Percentiles rank a stretch among this genome's conserved stretches.
Conservation (phyloP, 2,329 filamentous ascomycete genomes). For the Eutypa lata region DNA sequence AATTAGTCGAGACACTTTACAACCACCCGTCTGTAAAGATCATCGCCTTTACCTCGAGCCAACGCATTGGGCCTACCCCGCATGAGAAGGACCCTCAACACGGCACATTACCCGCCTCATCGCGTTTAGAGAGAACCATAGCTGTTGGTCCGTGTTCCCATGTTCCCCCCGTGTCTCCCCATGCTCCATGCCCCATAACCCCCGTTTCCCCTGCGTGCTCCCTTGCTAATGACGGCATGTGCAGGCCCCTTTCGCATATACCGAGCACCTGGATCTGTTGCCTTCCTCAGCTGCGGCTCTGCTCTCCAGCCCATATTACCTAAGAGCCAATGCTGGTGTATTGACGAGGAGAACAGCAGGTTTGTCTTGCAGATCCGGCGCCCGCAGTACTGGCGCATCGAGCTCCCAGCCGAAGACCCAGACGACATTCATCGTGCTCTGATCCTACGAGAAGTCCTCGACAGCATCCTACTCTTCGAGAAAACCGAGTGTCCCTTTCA, state of each 20-base stretch:
- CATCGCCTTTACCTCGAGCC: slow-evolving; percentile 44
- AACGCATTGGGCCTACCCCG: slow-evolving; percentile 30
- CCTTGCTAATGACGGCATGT: slow-evolving; percentile 1
- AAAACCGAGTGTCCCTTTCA: slow-evolving; percentile 85
- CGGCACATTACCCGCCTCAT: slow-evolving; percentile 26
- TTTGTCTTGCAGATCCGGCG: slow-evolving; percentile 85
- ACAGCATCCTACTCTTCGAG: slow-evolving; percentile 77
- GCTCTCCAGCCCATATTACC: slow-evolving; percentile 84
- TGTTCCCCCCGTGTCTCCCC: background rate
- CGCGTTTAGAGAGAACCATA: slow-evolving; percentile 52
- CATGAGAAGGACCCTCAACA: slow-evolving; percentile 26
- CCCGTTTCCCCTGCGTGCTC: slow-evolving; percentile 2
- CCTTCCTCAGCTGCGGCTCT: slow-evolving; percentile 81
- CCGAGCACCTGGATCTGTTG: slow-evolving; percentile 78
- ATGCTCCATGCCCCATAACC: background rate
- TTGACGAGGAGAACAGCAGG: slow-evolving; percentile 74
- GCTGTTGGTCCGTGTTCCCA: slow-evolving; percentile 62
- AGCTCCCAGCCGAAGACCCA: slow-evolving; percentile 65
- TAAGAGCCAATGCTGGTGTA: slow-evolving; percentile 90
- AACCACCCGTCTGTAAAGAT: slow-evolving; percentile 72
- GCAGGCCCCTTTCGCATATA: slow-evolving; percentile 77
- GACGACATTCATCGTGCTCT: slow-evolving; percentile 63
- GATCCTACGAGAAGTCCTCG: slow-evolving; percentile 66
- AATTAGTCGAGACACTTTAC: slow-evolving; percentile 67
- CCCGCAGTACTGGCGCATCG: slow-evolving; percentile 87